Evolutionary conservation across 2,329 filamentous ascomycete species (phyloP), one percentile per base, ranked within the genome.

Genomic region (Penicillium sp.): DNA sequence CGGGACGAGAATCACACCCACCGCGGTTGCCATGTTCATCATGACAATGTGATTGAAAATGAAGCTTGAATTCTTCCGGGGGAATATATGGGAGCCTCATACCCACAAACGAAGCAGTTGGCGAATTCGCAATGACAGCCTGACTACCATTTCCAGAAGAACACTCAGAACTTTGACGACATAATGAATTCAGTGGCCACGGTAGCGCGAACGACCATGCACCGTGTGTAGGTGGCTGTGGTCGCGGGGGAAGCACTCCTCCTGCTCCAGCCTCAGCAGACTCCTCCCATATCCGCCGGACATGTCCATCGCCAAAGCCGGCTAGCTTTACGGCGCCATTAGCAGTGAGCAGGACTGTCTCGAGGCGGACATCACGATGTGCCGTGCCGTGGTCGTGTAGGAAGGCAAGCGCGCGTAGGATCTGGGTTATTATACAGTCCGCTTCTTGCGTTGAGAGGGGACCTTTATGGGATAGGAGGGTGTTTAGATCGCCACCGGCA

Each of bases 301-400:
- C 96, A 27, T 36, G 93, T 90, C 55, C 68, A 25, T 66, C 42
- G 93, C 93, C 93, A 71, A 97, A 97, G 65, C 97, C 93, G 10
- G 93, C 92, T 59, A 97, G 93, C 64, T 96, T 94, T 27, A 96
- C 89, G 61, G 92, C 90, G 53, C 90, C 89, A 2, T 86, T 81
- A 1, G 86, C 83, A 61, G 96, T 84, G 58, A 97, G 89, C 0
- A 97, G 81, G 44, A 97, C 94, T 63, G 97, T 97, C 68, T 97
- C 93, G 0, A 93, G 92, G 71, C 96, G 97, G 66, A 97, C 84
- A 69, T 97, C 93, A 48, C 93, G 89, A 73, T 97, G 93, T 0
- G 97, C 93, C 68, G 96, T 92, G 44, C 88, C 89, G 29, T 91
- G 81, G 3, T 86, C 83, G 70, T 97, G 93, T 33, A 97, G 91